Evolutionary conservation across 257 asterid species (phyloP), one percentile per base, ranked within the genome.

Genomic region (Thymus quinquecostatus): DNA sequence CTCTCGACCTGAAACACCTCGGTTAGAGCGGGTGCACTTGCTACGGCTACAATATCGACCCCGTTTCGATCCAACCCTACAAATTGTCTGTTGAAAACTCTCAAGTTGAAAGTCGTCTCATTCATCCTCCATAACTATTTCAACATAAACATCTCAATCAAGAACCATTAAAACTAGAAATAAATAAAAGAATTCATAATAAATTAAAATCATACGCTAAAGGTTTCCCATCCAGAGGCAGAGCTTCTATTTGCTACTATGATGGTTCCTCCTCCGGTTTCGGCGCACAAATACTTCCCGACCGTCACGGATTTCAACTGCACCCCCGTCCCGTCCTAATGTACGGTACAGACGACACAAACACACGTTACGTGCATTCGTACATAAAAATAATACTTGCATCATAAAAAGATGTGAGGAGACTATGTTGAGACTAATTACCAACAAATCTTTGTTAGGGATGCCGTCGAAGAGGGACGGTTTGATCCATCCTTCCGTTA

Each of bases 211-310:
- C 77, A 0, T 82, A 87, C 96, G 4, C 60, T 77, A 63, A 92
- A 88, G 29, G 98, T 86, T 72, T 89, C 98, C 98, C 98, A 92
- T 6, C 87, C 93, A 1, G 96, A 89, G 58, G 96, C 88, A 60
- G 67, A 10, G 21, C 85, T 70, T 77, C 91, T 73, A 62, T 92
- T 92, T 0, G 94, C 96, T 60, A 86, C 94, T 48, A 89, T 40
- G 28, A 77, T 82, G 1, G 74, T 55, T 53, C 98, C 98, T 72
- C 98, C 98, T 29, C 96, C 98, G 5, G 21, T 54, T 66, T 92
- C 94, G 2, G 96, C 96, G 8, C 89, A 69, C 2, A 92, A 75
- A 66, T 73, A 88, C 54, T 85, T 92, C 3, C 90, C 89, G 0
- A 81, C 80, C 0, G 81, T 81, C 2, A 85, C 90, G 13, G 97